A percentile compares a stretch with the other conserved stretches of the same genome.
phyloP scores from a whole-genome alignment of 2,329 filamentous ascomycete species.

The Arthrobotrys pseudoclavata region DNA sequence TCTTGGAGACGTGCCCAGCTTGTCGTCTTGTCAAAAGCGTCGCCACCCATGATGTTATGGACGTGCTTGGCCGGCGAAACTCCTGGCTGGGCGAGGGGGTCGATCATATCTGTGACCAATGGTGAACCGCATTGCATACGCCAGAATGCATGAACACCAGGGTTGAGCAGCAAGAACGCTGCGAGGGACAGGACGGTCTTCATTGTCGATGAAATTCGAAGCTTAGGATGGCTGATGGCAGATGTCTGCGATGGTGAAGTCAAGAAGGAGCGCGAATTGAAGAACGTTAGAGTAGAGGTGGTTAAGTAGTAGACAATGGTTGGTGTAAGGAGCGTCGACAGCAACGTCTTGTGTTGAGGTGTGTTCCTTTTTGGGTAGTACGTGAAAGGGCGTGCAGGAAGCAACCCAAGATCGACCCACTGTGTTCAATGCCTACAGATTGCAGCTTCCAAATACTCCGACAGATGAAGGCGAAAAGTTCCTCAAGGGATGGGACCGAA shows the following conservation, averaged over 20 bases:
- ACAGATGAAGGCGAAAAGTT: conserved; percentile 36
- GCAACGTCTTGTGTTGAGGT: conserved; percentile 23
- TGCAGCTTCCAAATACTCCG: conserved; percentile 40
- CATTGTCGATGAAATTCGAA: conserved; percentile 37
- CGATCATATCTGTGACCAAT: conserved; percentile 78
- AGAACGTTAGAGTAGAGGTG: not conserved
- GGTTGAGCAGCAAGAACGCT: conserved; percentile 61
- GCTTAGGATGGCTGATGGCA: conserved; percentile 12
- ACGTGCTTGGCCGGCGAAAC: conserved; percentile 73
- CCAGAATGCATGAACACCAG: conserved; percentile 77
- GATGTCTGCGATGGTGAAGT: conserved; percentile 7
- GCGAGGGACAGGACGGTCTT: conserved; percentile 61
- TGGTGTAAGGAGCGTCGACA: conserved; percentile 15
- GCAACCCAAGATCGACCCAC: conserved; percentile 15
- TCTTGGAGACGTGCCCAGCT: conserved; percentile 72
- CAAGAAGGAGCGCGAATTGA: conserved; percentile 15
- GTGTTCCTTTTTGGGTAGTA: conserved; percentile 33
- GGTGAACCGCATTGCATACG: conserved; percentile 85
- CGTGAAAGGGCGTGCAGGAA: conserved; percentile 15
- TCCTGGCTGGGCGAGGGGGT: conserved; percentile 79
- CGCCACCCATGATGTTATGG: conserved; percentile 82
- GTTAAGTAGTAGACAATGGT: conserved; percentile 33
- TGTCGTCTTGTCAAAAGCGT: conserved; percentile 75
- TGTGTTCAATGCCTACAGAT: conserved; percentile 10
- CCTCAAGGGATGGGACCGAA: conserved; percentile 23